These are phyloP conservation scores for Epichloe sylvatica DNA, from an alignment of 2,329 filamentous ascomycete species.

Conservation along the genomic window DNA sequence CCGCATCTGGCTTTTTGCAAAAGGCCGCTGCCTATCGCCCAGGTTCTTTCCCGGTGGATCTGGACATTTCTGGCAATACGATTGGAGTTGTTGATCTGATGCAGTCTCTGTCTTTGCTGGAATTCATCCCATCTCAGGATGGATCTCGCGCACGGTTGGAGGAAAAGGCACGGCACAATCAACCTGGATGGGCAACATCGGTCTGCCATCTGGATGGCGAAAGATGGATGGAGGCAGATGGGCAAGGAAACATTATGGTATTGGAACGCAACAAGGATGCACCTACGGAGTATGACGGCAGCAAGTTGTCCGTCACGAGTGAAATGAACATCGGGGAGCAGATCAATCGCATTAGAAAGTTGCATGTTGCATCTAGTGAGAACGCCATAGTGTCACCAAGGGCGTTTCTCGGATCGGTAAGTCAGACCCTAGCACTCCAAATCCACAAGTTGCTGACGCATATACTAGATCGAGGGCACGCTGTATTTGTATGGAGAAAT, in stretches of 20 bases:
- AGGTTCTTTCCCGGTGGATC: slow-evolving; percentile 68
- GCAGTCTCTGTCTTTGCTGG: slow-evolving; percentile 74
- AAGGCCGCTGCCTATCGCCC: slow-evolving; percentile 68
- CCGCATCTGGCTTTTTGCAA: slow-evolving; percentile 42
- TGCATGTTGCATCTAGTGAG: slow-evolving; percentile 51
- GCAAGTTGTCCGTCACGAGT: slow-evolving; percentile 56
- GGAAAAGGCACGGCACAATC: slow-evolving; percentile 68
- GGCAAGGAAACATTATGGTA: slow-evolving; percentile 75
- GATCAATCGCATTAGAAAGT: slow-evolving; percentile 72
- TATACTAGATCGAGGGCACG: slow-evolving; percentile 63
- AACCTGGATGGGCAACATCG: slow-evolving; percentile 70
- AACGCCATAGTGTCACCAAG: slow-evolving; percentile 60
- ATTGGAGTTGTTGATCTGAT: slow-evolving; percentile 86
- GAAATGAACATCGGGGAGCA: slow-evolving; percentile 84
- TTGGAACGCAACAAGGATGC: slow-evolving; percentile 60
- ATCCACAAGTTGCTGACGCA: slow-evolving; percentile 1
- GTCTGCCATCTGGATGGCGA: slow-evolving; percentile 58
- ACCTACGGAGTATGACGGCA: slow-evolving; percentile 59
- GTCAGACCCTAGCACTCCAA: slow-evolving; percentile 14
- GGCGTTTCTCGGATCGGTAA: slow-evolving; percentile 80
- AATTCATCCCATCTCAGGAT: slow-evolving; percentile 47
- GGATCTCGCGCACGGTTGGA: slow-evolving; percentile 48
- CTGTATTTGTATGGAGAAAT: slow-evolving; percentile 85
- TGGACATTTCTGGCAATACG: slow-evolving; percentile 57
- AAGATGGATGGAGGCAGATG: slow-evolving; percentile 71